Evolutionary conservation across 2,329 filamentous ascomycete genomes (phyloP).

Genomic region (Venturia aucupariae): DNA sequence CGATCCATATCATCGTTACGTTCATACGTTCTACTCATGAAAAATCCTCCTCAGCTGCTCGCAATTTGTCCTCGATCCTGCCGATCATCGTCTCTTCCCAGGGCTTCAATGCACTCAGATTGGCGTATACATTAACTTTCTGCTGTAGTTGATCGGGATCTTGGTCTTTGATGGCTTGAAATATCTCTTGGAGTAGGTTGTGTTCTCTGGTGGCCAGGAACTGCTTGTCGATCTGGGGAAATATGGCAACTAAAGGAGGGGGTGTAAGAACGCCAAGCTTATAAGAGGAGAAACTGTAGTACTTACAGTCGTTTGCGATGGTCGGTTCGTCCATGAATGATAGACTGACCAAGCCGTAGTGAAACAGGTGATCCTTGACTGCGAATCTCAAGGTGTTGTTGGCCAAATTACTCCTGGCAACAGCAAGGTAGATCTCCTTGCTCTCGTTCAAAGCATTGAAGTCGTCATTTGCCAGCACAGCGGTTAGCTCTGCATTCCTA

Average conservation of each 20-base stretch:
- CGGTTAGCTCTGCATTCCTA: slow-evolving; percentile 82
- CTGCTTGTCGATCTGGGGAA: slow-evolving; percentile 25
- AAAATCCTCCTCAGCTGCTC: slow-evolving; percentile 4
- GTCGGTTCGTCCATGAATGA: neutral
- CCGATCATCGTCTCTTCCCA: slow-evolving; percentile 11
- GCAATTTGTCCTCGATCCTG: slow-evolving; percentile 9
- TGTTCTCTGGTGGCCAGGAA: slow-evolving; percentile 73
- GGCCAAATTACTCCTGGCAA: slow-evolving; percentile 66
- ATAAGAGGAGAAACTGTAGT: neutral
- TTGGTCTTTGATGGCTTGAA: slow-evolving; percentile 63
- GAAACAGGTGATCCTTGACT: slow-evolving; percentile 92
- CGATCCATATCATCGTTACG: neutral
- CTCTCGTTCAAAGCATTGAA: slow-evolving; percentile 31
- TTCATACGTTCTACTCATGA: neutral
- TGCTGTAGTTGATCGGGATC: slow-evolving; percentile 55
- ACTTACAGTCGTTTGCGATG: slow-evolving; percentile 20
- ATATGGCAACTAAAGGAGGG: neutral
- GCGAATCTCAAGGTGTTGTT: slow-evolving; percentile 92
- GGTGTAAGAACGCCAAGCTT: neutral
- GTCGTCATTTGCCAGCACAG: slow-evolving; percentile 35
- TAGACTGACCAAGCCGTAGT: slow-evolving; percentile 73
- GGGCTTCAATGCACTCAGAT: slow-evolving; percentile 5
- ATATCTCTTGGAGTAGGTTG: slow-evolving; percentile 69
- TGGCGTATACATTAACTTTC: slow-evolving; percentile 6
- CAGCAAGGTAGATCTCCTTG: slow-evolving; percentile 74